Evolutionary conservation across 2,329 filamentous ascomycete species (phyloP).

Genomic region (Escovopsis sp.): DNA sequence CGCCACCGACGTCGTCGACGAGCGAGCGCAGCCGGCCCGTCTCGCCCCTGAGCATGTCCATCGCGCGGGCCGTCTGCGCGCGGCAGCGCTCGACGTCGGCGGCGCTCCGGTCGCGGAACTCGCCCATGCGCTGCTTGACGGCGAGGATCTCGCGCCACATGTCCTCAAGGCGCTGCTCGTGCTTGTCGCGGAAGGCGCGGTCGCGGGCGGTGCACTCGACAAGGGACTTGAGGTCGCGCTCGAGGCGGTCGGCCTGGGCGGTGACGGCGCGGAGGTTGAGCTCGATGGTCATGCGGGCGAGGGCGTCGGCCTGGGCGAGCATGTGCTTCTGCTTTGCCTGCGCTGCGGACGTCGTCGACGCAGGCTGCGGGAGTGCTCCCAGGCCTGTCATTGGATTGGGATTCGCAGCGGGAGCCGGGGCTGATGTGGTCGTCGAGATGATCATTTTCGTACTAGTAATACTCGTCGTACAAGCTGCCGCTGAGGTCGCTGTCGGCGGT

Average conservation of each 20-base stretch:
- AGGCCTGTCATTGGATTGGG: not conserved
- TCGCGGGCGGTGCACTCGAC: slow-evolving; percentile 13
- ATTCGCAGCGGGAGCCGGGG: not conserved
- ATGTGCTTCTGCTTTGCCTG: slow-evolving; percentile 2
- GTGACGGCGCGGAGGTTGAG: slow-evolving; percentile 17
- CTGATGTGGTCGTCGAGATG: too few species aligned
- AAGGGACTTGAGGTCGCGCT: slow-evolving; percentile 15
- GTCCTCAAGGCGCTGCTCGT: slow-evolving; percentile 15
- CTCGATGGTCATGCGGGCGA: slow-evolving; percentile 23
- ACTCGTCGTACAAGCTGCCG: too few species aligned
- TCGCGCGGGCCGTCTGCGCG: slow-evolving; percentile 8
- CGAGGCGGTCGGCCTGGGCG: slow-evolving; percentile 14
- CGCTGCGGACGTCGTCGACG: too few species aligned
- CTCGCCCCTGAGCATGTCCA: slow-evolving; percentile 10
- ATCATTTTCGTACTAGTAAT: too few species aligned
- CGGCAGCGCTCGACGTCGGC: slow-evolving; percentile 7
- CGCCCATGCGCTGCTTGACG: slow-evolving; percentile 14
- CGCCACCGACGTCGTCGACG: slow-evolving; percentile 10
- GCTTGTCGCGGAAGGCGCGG: slow-evolving; percentile 13
- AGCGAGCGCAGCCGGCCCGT: slow-evolving; percentile 10
- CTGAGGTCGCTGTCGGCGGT: not conserved
- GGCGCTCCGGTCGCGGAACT: slow-evolving; percentile 2
- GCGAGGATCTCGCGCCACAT: slow-evolving; percentile 17
- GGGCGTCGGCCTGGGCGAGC: slow-evolving; percentile 15
- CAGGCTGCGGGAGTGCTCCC: too few species aligned